Evolutionary conservation across 2,329 filamentous ascomycete species (phyloP), one percentile per base, ranked within the genome.

Genomic region (Penicillium sp.): DNA sequence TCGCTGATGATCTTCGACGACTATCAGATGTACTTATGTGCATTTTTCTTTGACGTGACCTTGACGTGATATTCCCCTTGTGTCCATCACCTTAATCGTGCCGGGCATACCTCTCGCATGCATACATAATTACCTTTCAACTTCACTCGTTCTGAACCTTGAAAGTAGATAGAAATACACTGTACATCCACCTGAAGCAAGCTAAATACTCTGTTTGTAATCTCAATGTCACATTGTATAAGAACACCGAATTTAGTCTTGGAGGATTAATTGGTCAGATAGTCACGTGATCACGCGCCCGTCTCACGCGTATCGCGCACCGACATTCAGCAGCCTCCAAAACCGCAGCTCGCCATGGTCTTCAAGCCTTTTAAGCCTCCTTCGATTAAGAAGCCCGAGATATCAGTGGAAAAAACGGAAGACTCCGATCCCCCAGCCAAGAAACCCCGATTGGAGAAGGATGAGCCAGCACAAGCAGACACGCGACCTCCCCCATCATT

Each of bases 361-460:
- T 76, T 74, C 52, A 77, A 76, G 58, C 75, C 75, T 6, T 78
- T 78, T 51, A 74, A 72, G 39, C 71, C 75, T 45, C 73, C 74
- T 59, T 69, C 72, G 26, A 71, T 76, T 45, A 72, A 67, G 60
- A 75, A 72, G 34, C 54, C 64, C 7, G 31, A 52, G 16, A 13
- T 44, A 7, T 41, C 56, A 3, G 39, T 42, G 1, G 29, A 51
- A 2, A 36, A 24, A 4, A 15, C 28, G 13, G 53, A 61, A 23
- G 52, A 56, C 8, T 18, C 57, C 7, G 53, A 43, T 23, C 59
- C 64, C 21, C 65, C 67, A 3, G 48, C 67, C 3, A 76, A 77
- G 59, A 70, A 72, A 56, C 69, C 65, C 23, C 72, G 71, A 39
- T 59, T 75, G 34, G 60, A 61, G 31, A 54, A 61, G 23, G 57